Evolutionary conservation across 2,329 filamentous ascomycete species (phyloP).

Genomic region (Metarhizium humberi): DNA sequence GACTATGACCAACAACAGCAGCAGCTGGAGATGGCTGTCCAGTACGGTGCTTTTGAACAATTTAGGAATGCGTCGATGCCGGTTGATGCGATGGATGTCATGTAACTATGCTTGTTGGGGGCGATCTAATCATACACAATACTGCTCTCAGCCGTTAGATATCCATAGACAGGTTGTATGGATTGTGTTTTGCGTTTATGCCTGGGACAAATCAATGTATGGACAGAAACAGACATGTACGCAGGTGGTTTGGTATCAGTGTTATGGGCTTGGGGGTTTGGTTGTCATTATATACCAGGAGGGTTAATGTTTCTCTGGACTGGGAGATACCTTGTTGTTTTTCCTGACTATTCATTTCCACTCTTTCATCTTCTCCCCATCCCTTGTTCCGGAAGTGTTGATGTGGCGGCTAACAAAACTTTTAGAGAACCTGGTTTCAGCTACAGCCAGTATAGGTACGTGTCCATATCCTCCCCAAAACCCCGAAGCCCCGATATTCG

Average conservation of each 20-base stretch:
- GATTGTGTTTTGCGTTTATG: neutral
- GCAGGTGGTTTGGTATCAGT: neutral
- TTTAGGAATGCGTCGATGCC: conserved; percentile 28
- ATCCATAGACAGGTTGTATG: neutral
- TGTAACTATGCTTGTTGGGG: conserved; percentile 17
- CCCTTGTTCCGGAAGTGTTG: neutral
- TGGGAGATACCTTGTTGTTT: neutral
- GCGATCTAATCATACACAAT: neutral
- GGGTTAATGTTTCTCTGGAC: neutral
- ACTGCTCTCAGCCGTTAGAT: neutral
- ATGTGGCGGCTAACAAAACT: conserved; percentile 4
- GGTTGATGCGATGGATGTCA: conserved; percentile 39
- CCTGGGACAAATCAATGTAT: neutral
- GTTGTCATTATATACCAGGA: neutral
- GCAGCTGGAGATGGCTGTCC: conserved; percentile 54
- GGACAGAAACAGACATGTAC: neutral
- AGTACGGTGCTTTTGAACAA: conserved; percentile 55
- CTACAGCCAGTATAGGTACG: conserved; percentile 1
- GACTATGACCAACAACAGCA: conserved; percentile 39
- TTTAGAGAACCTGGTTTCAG: conserved; percentile 3
- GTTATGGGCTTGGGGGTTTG: neutral
- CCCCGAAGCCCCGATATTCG: neutral
- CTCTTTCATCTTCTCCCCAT: neutral
- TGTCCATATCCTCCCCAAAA: neutral
- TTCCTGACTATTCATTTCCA: neutral